Evolutionary conservation across 345 rosid genomes (phyloP), one percentile per base, ranked within the genome.

Genomic region (Ricinus communis): DNA sequence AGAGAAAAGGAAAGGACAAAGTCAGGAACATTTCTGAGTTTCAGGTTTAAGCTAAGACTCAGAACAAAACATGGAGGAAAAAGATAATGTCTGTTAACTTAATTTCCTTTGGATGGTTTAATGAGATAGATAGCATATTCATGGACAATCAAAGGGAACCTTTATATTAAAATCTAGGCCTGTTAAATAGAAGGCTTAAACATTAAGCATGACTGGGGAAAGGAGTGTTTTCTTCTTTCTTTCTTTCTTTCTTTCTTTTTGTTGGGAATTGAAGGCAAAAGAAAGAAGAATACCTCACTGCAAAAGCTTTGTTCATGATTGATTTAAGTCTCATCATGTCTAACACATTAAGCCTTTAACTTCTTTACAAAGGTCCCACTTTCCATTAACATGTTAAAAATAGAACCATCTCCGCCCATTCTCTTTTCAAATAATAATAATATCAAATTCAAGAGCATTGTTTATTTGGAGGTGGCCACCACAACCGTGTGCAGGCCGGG

Each of bases 321-420:
- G 51, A 69, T 71, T 51, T 4, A 51, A 25, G 53, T 52, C 75
- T 71, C 51, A 62, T 71, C 69, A 71, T 62, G 53, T 71, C 62
- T 53, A 38, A 31, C 58, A 1, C 46, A n/a, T 21, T 46, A 52
- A 43, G 47, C 8, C 47, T 43, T 43, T 11, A 8, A 43, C 11
- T 33, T 9, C 41, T 21, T 22, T 51, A 14, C 8, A 40, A 31
- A 50, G 51, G 53, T 25, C 64, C 64, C 64, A 28, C 43, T 0
- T 14, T 15, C 72, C 64, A 56, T 41, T 11, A 15, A 25, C 53
- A 16, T 24, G 14, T 24, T 40, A 24, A 18, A 45, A 3, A 1
- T 18, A 19, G 6, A 30, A 15, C 13, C 11, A 24, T 13, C 31
- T 21, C 13, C 46, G 10, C 46, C n/a, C n/a, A 19, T 41, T n/a